Base-by-base conservation (phyloP, 164 flowering plant species). In the Nymphaea thermarum region DNA sequence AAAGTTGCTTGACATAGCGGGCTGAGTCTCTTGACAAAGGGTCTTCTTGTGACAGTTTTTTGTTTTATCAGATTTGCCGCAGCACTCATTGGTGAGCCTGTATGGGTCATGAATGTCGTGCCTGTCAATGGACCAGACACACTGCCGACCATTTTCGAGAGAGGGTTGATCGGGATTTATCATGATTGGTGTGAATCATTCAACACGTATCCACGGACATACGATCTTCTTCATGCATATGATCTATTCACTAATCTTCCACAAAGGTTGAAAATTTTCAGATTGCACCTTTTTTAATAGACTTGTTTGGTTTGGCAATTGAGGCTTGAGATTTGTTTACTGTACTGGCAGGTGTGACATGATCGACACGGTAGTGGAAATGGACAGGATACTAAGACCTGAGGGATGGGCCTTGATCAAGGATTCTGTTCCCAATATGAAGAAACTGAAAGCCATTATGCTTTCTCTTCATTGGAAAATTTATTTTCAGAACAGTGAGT, bases 121-220 rank as follows among this genome's bases (percentile, higher is more conserved):
- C 92, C 96, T 4, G 69, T 85, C 42, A 66, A 87, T 53, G 75
- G 65, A n/a, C 82, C 84, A 69, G 94, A 89, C 71, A 87, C 94
- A 6, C 83, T 93, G 4, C 68, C 87, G n/a, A 64, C 78, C 44
- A 82, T 93, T 57, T 93, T 79, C 63, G 96, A 89, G 68, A 76
- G 98, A 74, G 98, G 98, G 18, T 66, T 93, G 72, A 83, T 90
- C 63, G 98, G 98, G 70, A 68, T 83, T 51, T 90, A 90, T 69
- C 98, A 93, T 65, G 96, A 93, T 68, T 90, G 96, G 94, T 93
- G 98, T 44, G 96, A 93, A 75, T 75, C 96, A 17, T 78, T 90
- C 25, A 93, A 79, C 70, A 90, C 96, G 14, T 93, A 93, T 67
- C 96, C 98, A 43, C 84, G 96, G 67, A 89, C 96, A 59, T 93